Base-by-base conservation (phyloP, 768 basidiomycete species). In the Russula lepida region DNA sequence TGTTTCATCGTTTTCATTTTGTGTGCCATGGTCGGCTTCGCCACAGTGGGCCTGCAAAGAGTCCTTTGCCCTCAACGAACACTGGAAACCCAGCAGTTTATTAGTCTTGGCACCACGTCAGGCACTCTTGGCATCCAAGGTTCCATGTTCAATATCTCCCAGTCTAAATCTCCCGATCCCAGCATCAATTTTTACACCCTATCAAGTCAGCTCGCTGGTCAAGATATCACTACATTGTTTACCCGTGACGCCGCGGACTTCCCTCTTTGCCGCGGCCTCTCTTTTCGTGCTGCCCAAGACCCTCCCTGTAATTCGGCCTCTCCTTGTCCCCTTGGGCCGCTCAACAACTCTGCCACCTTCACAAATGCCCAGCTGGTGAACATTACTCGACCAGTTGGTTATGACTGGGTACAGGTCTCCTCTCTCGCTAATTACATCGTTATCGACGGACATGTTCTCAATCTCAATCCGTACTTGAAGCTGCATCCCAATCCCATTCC, bases 1-100 rank as follows among this genome's bases (percentile, higher is more conserved):
- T 98, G 95, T 74, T 84, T 89, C 72, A 86, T 98, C 69, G 90
- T 93, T 54, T 66, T 82, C 59, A 41, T 93, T 47, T 73, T 97
- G 21, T 97, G 95, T 66, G 84, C 78, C 21, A 72, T 77, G 48
- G 82, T 98, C 55, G 95, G 92, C 11, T 99, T 99, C 74, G 79
- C 87, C 58, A 99, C 97, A 41, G 91, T 99, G 66, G 95, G 95
- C 37, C 84, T 95, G 49, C 91, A 97, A 74, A 85, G 85, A 68
- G 91, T 92, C 48, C 82, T 99, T 32, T 99, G 97, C 75, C 93
- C 95, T 1, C 74, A 33, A 77, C 76, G 59, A 72, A 71, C 64
- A 70, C 71, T 56, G 68, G 68, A 51, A 85, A 82, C 67, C 71
- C 82, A 27, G 50, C 70, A 70, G 12, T 79, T 76, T 65, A 65